A percentile compares a stretch with the other conserved stretches of the same genome.
These are phyloP conservation scores for Paramecium caudatum DNA, from an alignment of 73 alveolate genomes.

Conservation along the genomic window DNA sequence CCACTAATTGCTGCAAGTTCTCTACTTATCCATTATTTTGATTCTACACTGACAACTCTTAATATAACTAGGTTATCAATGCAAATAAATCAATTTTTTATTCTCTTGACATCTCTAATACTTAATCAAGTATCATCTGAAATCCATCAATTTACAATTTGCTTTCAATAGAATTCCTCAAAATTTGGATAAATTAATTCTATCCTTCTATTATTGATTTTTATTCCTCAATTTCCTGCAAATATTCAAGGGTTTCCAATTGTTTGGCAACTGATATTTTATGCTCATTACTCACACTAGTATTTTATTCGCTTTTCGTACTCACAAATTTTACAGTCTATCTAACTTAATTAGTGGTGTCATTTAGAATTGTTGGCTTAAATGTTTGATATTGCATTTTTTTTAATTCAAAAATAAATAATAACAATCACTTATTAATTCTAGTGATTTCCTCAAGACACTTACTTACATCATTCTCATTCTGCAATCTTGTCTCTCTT, in stretches of 20 bases:
- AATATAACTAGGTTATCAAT: slow-evolving; percentile 12
- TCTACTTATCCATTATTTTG: not conserved
- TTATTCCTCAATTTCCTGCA: slow-evolving; percentile 6
- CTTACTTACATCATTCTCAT: slow-evolving; percentile 28
- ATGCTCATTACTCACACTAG: not conserved
- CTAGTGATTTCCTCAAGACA: slow-evolving; percentile 63
- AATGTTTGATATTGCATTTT: slow-evolving; percentile 11
- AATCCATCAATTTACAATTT: slow-evolving; percentile 27
- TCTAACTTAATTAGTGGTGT: not conserved
- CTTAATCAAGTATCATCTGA: not conserved
- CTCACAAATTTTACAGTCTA: not conserved
- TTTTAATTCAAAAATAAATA: slow-evolving; percentile 25
- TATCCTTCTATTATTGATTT: slow-evolving; percentile 30
- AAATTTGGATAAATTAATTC: slow-evolving; percentile 43
- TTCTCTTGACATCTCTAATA: slow-evolving; percentile 65
- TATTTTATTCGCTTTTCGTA: not conserved
- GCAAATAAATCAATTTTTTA: slow-evolving; percentile 63
- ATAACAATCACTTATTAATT: slow-evolving; percentile 31
- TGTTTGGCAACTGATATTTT: not conserved
- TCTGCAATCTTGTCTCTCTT: slow-evolving; percentile 43
- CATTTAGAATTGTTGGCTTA: slow-evolving; percentile 20
- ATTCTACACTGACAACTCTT: slow-evolving; percentile 23
- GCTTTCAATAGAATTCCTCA: slow-evolving; percentile 29
- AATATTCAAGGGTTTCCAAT: not conserved
- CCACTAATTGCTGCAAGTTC: slow-evolving; percentile 1